Evolutionary conservation across 495 filamentous ascomycete genomes (phyloP), one percentile per base, ranked within the genome.

Genomic region (Penicillium argentinense): DNA sequence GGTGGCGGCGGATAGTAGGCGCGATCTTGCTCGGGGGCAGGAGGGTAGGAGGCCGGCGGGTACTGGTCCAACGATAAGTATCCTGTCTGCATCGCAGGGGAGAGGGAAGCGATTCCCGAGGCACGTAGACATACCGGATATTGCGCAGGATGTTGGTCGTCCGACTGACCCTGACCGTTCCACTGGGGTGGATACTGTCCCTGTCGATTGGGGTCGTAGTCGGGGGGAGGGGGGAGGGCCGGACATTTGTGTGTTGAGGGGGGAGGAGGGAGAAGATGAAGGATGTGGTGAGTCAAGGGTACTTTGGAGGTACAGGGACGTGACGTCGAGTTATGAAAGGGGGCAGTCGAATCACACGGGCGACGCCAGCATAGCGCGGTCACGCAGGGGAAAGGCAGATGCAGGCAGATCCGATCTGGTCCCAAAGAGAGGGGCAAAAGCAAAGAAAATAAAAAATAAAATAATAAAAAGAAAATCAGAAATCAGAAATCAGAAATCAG

Each of bases 151-250:
- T 36, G 33, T 11, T 36, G 67, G 47, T 72, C 73, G 51, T 72
- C 71, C 16, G 33, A 12, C 21, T 36, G 33, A 36, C 14, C 33
- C 61, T 69, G 71, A 61, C 57, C 66, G 51, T 71, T 68, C 74
- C 73, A 76, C 58, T 66, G 69, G 23, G 66, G 73, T 56, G 71
- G 72, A 70, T 73, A 73, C 59, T 69, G 69, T 54, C 66, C 54
- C 40, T 47, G 53, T 17, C 57, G 57, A 47, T 49, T 60, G 22
- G 49, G 53, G 38, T 56, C 53, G 37, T 21, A 36, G 33, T 36
- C 33, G 16, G 16, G 16, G n/a, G 33, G 33, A 36, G 33, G 33
- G 17, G 8, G 33, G 33, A 36, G 33, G 59, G 66, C 58, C 67
- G 63, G 75, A 78, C 75, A 78, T 78, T 76, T 65, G 58, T 47